phyloP scores from a whole-genome alignment of 352 stramenopile genomes.

The Phytophthora pisi region DNA sequence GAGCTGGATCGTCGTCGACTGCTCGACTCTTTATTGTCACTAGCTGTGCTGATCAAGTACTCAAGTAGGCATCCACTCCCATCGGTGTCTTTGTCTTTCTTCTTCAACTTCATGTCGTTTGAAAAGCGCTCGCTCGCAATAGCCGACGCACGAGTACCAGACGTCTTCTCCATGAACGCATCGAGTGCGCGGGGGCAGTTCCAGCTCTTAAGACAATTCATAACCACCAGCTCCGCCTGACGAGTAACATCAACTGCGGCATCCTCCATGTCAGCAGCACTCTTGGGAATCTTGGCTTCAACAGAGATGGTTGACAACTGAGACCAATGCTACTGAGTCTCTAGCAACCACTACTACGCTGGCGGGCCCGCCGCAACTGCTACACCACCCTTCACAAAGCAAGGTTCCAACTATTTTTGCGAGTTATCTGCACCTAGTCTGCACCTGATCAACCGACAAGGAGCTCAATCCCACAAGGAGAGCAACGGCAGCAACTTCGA shows the following conservation, averaged over 20 bases:
- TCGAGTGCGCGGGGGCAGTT: constrained; percentile 63
- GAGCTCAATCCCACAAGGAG: constrained; percentile 10
- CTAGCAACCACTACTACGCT: neutral
- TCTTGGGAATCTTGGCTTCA: constrained; percentile 30
- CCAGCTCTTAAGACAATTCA: constrained; percentile 72
- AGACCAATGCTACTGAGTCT: neutral
- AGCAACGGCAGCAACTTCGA: neutral
- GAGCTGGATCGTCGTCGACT: constrained; percentile 9
- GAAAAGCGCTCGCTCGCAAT: constrained; percentile 61
- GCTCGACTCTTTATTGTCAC: constrained; percentile 15
- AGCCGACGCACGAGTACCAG: constrained; percentile 17
- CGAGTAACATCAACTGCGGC: constrained; percentile 46
- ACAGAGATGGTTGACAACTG: neutral
- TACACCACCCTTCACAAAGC: neutral
- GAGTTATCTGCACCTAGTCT: neutral
- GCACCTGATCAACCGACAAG: constrained; percentile 1
- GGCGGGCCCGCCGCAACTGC: constrained; percentile 2
- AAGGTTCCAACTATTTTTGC: constrained; percentile 25
- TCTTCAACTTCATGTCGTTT: constrained; percentile 58
- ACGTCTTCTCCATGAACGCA: constrained; percentile 49
- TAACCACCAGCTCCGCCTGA: constrained; percentile 71
- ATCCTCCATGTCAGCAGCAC: constrained; percentile 21
- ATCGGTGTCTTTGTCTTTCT: constrained; percentile 29
- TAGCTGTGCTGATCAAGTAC: constrained; percentile 47
- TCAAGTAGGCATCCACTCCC: constrained; percentile 43